Conservation (phyloP, 192 early-diverging fungal species). For the Mortierella alpina region DNA sequence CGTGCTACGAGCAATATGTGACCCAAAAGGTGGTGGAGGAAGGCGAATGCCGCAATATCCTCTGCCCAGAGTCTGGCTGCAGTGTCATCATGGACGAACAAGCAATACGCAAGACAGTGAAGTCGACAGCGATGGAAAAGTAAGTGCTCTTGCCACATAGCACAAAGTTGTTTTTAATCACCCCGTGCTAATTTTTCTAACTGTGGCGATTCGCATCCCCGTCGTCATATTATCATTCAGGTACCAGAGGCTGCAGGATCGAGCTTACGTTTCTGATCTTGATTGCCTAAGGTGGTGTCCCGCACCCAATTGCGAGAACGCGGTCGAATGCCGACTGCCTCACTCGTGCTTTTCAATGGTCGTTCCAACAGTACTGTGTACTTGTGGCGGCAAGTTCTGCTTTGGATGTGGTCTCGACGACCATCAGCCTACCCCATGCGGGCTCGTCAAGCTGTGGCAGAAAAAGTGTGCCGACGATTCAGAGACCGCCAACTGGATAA, state of each 20-base stretch:
- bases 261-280: constrained; percentile 93
- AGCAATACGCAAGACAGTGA: constrained; percentile 76
- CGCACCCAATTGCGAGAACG: constrained; percentile 94
- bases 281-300: constrained; percentile 91
- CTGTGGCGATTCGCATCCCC: not conserved
- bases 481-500: constrained; percentile 98
- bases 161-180: not conserved
- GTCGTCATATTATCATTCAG: constrained; percentile 45
- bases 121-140: constrained; percentile 63
- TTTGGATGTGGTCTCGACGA: constrained; percentile 89
- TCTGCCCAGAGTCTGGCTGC: constrained; percentile 84
- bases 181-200: too few species aligned
- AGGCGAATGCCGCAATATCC: constrained; percentile 88
- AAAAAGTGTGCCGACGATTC: constrained; percentile 98
- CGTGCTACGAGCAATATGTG: constrained; percentile 90
- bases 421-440: constrained; percentile 93
- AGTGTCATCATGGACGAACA: constrained; percentile 84
- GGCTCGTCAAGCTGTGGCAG: constrained; percentile 84
- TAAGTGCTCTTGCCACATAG: constrained; percentile 52
- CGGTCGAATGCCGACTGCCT: constrained; percentile 88
- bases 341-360: constrained; percentile 68
- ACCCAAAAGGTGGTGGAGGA: constrained; percentile 86
- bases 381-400: constrained; percentile 85
- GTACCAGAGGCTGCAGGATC: constrained; percentile 79
- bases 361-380: constrained; percentile 90